Evolutionary conservation across 805 yeast species (phyloP).

Genomic region (Nakazawaea wickerhamii): DNA sequence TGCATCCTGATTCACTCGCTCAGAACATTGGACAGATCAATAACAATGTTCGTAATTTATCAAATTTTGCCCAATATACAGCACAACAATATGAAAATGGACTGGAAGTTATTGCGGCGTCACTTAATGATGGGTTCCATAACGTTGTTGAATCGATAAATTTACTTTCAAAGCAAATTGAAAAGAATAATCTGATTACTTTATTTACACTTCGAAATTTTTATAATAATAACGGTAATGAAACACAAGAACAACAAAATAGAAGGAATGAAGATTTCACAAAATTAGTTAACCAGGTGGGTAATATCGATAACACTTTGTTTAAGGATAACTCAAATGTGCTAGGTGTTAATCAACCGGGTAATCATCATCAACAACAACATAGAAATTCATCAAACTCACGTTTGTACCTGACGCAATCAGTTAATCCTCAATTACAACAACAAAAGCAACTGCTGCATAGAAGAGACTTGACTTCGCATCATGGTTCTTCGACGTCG

Average conservation of each 20-base stretch:
- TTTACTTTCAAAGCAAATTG: constrained; percentile 8
- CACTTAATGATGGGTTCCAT: constrained; percentile 11
- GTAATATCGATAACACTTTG: constrained; percentile 2
- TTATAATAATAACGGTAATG: neutral
- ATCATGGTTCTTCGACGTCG: constrained; percentile 24
- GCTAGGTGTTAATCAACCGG: neutral
- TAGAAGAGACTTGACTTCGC: constrained; percentile 1
- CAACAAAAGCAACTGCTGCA: constrained; percentile 15
- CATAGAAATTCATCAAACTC: neutral
- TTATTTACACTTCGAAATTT: constrained; percentile 7
- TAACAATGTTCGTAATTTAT: constrained; percentile 7
- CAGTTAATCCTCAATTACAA: constrained; percentile 15
- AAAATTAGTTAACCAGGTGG: constrained; percentile 7
- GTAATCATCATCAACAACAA: neutral
- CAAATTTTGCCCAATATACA: constrained; percentile 7
- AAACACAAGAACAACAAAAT: constrained; percentile 1
- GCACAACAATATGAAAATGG: constrained; percentile 3
- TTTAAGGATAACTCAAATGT: constrained; percentile 3
- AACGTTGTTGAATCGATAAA: constrained; percentile 4
- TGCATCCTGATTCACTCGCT: constrained; percentile 1
- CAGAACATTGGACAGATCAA: constrained; percentile 7
- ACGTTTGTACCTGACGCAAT: constrained; percentile 2
- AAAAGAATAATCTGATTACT: constrained; percentile 9
- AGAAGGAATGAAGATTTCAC: constrained; percentile 12
- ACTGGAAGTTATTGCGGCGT: neutral